A percentile compares a stretch with the other conserved stretches of the same genome.
These are phyloP conservation scores for Mycena pura DNA, from an alignment of 768 basidiomycete genomes.

Conservation along the genomic window DNA sequence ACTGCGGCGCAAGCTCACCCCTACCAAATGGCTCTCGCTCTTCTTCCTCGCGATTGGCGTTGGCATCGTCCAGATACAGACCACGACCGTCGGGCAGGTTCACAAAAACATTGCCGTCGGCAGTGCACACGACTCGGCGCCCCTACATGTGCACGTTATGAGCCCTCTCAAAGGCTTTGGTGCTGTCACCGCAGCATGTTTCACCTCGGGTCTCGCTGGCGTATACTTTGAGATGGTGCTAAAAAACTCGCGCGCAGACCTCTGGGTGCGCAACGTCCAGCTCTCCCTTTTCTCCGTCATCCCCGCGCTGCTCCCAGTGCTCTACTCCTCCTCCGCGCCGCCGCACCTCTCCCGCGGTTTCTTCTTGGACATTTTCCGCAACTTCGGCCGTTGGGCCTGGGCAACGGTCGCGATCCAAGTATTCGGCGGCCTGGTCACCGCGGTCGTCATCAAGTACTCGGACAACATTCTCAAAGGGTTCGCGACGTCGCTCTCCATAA, in stretches of 20 bases:
- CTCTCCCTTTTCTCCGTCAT: constrained; percentile 89
- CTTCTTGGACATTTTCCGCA: constrained; percentile 69
- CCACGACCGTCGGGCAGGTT: constrained; percentile 44
- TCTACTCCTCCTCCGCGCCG: constrained; percentile 52
- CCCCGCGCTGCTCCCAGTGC: constrained; percentile 84
- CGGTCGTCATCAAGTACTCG: constrained; percentile 95
- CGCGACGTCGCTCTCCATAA: constrained; percentile 92
- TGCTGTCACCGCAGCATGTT: constrained; percentile 85
- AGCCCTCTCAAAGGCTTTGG: constrained; percentile 81
- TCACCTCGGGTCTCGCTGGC: constrained; percentile 89
- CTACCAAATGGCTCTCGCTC: constrained; percentile 86
- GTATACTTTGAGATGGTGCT: constrained; percentile 96
- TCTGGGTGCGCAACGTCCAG: constrained; percentile 93
- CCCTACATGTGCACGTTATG: constrained; percentile 74
- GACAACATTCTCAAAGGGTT: constrained; percentile 98
- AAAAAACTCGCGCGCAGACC: constrained; percentile 81
- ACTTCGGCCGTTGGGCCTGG: constrained; percentile 96
- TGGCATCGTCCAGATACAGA: constrained; percentile 94
- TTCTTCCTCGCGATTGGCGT: constrained; percentile 92
- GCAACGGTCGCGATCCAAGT: constrained; percentile 91
- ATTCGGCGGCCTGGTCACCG: constrained; percentile 91
- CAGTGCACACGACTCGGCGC: constrained; percentile 70
- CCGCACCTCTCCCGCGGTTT: constrained; percentile 53
- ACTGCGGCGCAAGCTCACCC: constrained; percentile 74
- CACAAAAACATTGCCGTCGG: constrained; percentile 56